Conservation (phyloP, 2,329 filamentous ascomycete species). For the Microdochium paspali region DNA sequence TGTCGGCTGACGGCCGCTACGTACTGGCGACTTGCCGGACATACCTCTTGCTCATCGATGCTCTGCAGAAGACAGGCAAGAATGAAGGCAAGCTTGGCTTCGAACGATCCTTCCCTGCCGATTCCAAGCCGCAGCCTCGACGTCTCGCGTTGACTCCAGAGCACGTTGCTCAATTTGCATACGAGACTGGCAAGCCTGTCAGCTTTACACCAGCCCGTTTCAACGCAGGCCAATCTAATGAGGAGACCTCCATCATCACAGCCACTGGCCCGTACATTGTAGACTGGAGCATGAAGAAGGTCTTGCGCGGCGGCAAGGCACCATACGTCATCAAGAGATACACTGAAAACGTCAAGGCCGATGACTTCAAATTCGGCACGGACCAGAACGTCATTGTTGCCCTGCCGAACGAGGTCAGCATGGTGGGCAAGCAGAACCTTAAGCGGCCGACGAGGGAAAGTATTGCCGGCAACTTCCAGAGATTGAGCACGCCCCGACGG, state of each 20-base stretch:
- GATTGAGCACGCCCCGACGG: constrained; percentile 37
- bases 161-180: constrained; percentile 94
- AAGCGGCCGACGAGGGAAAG: constrained; percentile 88
- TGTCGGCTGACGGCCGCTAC: constrained; percentile 93
- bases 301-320: constrained; percentile 70
- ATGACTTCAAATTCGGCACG: constrained; percentile 95
- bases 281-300: constrained; percentile 91
- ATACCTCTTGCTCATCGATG: constrained; percentile 88
- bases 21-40: constrained; percentile 89
- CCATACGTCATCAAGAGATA: constrained; percentile 97
- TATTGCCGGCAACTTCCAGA: constrained; percentile 57
- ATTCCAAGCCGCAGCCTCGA: constrained; percentile 85
- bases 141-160: constrained; percentile 81
- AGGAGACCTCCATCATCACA: constrained; percentile 92
- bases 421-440: constrained; percentile 81
- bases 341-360: constrained; percentile 88
- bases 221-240: constrained; percentile 73
- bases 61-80: constrained; percentile 84
- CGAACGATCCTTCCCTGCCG: constrained; percentile 84
- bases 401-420: constrained; percentile 93
- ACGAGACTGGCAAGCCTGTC: constrained; percentile 82
- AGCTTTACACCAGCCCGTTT: constrained; percentile 88
- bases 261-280: constrained; percentile 95
- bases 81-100: constrained; percentile 98
- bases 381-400: constrained; percentile 99